Evolutionary conservation across 192 early-diverging fungal species (phyloP).

Genomic region (Tieghemiomyces parasiticus): DNA sequence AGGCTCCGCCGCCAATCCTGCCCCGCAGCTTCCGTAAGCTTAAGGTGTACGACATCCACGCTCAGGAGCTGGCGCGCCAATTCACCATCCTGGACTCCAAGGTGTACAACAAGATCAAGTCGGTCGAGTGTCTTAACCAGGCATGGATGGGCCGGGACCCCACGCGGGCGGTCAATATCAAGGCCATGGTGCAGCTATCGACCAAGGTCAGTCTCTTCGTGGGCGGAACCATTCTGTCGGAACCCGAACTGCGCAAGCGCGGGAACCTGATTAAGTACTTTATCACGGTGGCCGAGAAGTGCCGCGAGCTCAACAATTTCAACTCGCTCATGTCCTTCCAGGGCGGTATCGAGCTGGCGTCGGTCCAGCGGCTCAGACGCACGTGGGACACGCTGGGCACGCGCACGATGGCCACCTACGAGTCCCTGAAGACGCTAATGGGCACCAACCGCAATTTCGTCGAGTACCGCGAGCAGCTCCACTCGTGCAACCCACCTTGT

Average conservation of each 20-base stretch:
- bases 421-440: constrained; percentile 63
- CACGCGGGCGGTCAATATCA: constrained; percentile 66
- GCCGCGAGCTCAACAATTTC: constrained; percentile 84
- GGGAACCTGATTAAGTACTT: constrained; percentile 65
- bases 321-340: constrained; percentile 84
- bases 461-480: constrained; percentile 66
- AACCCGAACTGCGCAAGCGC: constrained; percentile 70
- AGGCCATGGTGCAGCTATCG: constrained; percentile 70
- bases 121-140: constrained; percentile 80
- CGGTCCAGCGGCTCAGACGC: constrained; percentile 74
- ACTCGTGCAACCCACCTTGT: constrained; percentile 62
- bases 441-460: constrained; percentile 64
- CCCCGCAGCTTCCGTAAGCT: constrained; percentile 66
- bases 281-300: constrained; percentile 70
- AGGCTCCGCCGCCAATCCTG: constrained; percentile 61
- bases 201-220: constrained; percentile 85
- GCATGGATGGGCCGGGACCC: constrained; percentile 69
- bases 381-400: constrained; percentile 74
- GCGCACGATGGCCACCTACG: constrained; percentile 38
- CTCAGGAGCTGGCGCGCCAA: constrained; percentile 87
- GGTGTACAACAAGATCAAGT: constrained; percentile 66
- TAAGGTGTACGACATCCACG: constrained; percentile 75
- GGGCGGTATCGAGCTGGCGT: constrained; percentile 75
- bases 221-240: constrained; percentile 60
- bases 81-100: constrained; percentile 86